Base-by-base conservation (phyloP, 2,329 filamentous ascomycete species). In the Volutella citrinella region DNA sequence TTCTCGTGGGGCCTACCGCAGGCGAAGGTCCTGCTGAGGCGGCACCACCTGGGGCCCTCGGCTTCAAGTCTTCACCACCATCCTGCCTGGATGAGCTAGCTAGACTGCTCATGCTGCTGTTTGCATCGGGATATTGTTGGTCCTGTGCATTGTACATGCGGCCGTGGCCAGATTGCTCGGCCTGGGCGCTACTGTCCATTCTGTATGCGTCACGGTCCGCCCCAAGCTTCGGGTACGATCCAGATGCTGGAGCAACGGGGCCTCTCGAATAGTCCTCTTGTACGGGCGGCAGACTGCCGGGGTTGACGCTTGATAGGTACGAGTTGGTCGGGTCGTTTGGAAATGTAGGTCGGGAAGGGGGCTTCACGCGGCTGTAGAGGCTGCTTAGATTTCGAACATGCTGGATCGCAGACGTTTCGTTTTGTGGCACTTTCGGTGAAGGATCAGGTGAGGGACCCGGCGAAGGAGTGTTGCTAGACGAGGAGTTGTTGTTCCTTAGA, bases 21-120 rank as follows among this genome's bases (percentile, higher is more conserved):
- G 78, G 76, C 4, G 79, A 81, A 28, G 75, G 76, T 1, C 72
- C 76, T 10, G 72, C 70, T 3, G 76, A 79, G 15, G 68, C 55
- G 12, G 71, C 70, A 5, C 74, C 76, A 42, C n/a, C n/a, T n/a
- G n/a, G n/a, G n/a, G n/a, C 77, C 49, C 68, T 67, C 10, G 72
- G 69, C 11, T 69, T 73, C 40, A 69, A 53, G 32, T 67, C 70
- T 15, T 76, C 72, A 7, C 61, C 61, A 10, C 59, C 63, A 26
- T 76, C 71, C 20, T 66, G 66, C 42, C 66, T 64, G 3, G 43
- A 42, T 8, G 56, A 55, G 45, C 64, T 68, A 7, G 66, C 60
- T 35, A 66, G 44, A 46, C 66, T 71, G 48, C 59, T 68, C 52
- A 76, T 69, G 48, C 68, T 72, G 46, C 61, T 65, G 43, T 60